Conservation (phyloP, 371 early-diverging fungal genomes). For the Haplosporangium sp. region DNA sequence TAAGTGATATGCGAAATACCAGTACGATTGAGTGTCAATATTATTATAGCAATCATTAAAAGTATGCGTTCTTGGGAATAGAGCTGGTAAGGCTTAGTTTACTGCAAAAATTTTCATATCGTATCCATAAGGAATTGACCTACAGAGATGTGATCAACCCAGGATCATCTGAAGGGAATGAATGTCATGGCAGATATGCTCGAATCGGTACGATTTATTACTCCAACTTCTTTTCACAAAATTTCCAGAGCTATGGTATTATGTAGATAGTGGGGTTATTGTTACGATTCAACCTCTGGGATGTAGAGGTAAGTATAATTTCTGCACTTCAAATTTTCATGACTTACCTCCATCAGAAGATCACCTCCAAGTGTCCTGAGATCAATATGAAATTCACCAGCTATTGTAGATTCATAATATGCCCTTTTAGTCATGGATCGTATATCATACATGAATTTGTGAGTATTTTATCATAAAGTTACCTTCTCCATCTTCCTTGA, state of each 20-base stretch:
- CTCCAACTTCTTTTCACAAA: slow-evolving; percentile 38
- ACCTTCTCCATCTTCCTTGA: slow-evolving; percentile 59
- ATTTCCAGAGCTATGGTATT: slow-evolving; percentile 47
- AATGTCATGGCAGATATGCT: background rate
- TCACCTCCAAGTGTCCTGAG: slow-evolving; percentile 56
- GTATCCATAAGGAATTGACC: too few relatives aligned
- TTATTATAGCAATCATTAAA: background rate
- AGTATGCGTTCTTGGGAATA: background rate
- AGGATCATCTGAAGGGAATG: too few relatives aligned
- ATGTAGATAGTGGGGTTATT: background rate
- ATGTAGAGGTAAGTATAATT: background rate
- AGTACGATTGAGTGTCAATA: too few relatives aligned
- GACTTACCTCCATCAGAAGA: slow-evolving; percentile 32
- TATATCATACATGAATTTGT: background rate
- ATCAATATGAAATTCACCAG: slow-evolving; percentile 60
- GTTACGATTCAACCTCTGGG: background rate
- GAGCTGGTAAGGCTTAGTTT: too few relatives aligned
- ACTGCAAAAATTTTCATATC: too few relatives aligned
- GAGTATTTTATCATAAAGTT: background rate
- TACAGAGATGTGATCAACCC: too few relatives aligned
- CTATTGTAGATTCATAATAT: slow-evolving; percentile 13
- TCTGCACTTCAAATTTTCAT: background rate
- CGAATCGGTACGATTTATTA: background rate
- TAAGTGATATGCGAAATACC: too few relatives aligned
- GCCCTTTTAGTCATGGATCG: background rate